Evolutionary conservation across 2,329 filamentous ascomycete species (phyloP), one percentile per base, ranked within the genome.

Genomic region (Alternaria brassicicola): DNA sequence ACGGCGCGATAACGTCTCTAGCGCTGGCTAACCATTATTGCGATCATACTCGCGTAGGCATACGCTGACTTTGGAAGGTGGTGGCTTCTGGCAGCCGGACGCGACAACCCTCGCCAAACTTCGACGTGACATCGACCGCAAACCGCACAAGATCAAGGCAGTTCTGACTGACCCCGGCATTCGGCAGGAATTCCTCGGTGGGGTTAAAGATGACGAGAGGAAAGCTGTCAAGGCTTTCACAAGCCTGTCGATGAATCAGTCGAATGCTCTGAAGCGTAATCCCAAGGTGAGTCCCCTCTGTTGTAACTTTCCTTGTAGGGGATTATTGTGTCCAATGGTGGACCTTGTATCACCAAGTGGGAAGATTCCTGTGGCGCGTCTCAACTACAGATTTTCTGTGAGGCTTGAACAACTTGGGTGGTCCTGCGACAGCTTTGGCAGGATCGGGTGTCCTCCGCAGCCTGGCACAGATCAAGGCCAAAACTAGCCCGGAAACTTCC

Each of bases 11-110:
- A 50, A 33, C 39, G 9, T 43, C 25, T 42, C 19, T 7, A 21
- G 7, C 30, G n/a, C 21, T 13, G 39, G 28, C 19, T 30, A 19
- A 26, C 19, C 31, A 21, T 26, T 13, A 33, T 12, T 45, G 17
- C 33, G 13, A 39, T 38, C 28, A 38, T 23, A 19, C 10, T 15
- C n/a, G 33, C 21, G 15, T 38, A 45, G 23, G 26, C 6, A 23
- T 36, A 52, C 21, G 64, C 70, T 75, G 43, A 75, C 63, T 41
- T 28, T 41, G n/a, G 13, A 65, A 88, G 86, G 90, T 57, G 92
- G 91, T 45, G 93, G 93, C 1, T 79, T 96, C 15, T 97, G 91
- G 91, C 86, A 89, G 68, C 91, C 92, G 2, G 90, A 92, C 51
- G 84, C 86, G 2, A 79, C 81, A 4, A 82, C 87, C n/a, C 79